Evolutionary conservation across 371 early-diverging fungal species (phyloP), one percentile per base, ranked within the genome.

Genomic region (Caulochytrium protostelioides): DNA sequence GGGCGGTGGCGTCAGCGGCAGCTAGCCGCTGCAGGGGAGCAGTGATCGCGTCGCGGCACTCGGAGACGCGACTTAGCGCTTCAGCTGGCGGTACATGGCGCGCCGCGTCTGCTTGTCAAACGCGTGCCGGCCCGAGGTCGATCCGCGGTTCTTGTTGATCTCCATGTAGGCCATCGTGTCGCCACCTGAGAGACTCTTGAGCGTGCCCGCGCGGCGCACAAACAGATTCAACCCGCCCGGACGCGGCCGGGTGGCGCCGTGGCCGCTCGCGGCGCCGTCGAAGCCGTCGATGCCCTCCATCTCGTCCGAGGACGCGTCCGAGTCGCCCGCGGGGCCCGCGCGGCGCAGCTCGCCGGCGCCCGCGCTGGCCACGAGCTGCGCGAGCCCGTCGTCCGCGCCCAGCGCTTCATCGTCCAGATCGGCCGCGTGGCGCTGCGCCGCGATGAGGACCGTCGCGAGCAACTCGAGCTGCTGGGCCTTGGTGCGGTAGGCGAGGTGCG

Each of bases 151-250:
- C 30, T 19, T 44, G 33, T 52, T 57, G 19, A 69, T 69, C 43
- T 86, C 83, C 28, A 78, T 51, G 34, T 86, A 86, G 0, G 84
- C 84, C 83, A 86, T 84, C 38, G 70, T 63, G 40, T 83, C 79
- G 3, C 70, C 83, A 27, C 87, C 87, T 8, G 76, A 72, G 37
- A 82, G 55, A 19, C 74, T 65, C 46, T 62, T 74, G 37, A 79
- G 52, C 1, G 68, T 70, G 13, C 74, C 73, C 1, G 62, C 54
- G 12, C 57, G 57, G 26, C 49, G 49, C 5, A 54, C 59, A n/a
- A n/a, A n/a, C n/a, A n/a, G n/a, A n/a, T n/a, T n/a, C n/a, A n/a
- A n/a, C n/a, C n/a, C n/a, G n/a, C n/a, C n/a, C n/a, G n/a, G n/a
- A n/a, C n/a, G n/a, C n/a, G n/a, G n/a, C n/a, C n/a, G n/a, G n/a